Percentiles rank a stretch among this genome's conserved stretches.
Evolutionary conservation across 2,329 filamentous ascomycete species (phyloP).

Genomic region (Didymosphaeria variabile): DNA sequence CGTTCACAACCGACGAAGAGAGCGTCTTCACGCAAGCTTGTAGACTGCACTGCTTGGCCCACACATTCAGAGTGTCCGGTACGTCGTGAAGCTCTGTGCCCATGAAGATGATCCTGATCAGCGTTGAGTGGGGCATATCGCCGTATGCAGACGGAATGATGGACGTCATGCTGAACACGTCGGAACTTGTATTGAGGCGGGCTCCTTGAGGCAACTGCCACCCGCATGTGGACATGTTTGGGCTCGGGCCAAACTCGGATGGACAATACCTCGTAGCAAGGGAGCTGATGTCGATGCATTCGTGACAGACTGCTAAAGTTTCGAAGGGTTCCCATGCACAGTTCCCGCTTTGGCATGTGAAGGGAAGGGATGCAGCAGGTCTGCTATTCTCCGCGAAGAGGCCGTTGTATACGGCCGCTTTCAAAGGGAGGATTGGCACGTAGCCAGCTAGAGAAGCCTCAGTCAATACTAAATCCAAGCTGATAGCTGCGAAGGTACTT

Average conservation of each 20-base stretch:
- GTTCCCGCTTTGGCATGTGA: slow-evolving; percentile 24
- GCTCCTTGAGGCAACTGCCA: slow-evolving; percentile 25
- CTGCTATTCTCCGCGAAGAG: slow-evolving; percentile 26
- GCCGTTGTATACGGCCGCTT: slow-evolving; percentile 26
- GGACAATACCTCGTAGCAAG: slow-evolving; percentile 23
- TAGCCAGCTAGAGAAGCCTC: slow-evolving; percentile 19
- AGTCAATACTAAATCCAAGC: neutral
- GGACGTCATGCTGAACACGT: slow-evolving; percentile 29
- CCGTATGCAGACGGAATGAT: slow-evolving; percentile 27
- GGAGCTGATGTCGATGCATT: slow-evolving; percentile 23
- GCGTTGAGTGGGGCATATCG: slow-evolving; percentile 25
- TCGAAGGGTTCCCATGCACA: slow-evolving; percentile 24
- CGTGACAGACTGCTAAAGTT: slow-evolving; percentile 22
- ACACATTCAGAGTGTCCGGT: slow-evolving; percentile 19
- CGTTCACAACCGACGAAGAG: slow-evolving; percentile 22
- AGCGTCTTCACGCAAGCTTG: slow-evolving; percentile 23
- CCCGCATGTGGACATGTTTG: slow-evolving; percentile 21
- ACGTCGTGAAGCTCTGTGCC: slow-evolving; percentile 23
- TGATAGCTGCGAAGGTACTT: neutral
- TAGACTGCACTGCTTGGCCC: slow-evolving; percentile 25
- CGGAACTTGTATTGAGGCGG: slow-evolving; percentile 25
- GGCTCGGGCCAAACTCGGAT: slow-evolving; percentile 17
- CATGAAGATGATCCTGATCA: slow-evolving; percentile 25
- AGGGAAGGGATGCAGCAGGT: slow-evolving; percentile 23
- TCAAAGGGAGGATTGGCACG: slow-evolving; percentile 24